These are phyloP conservation scores for Vachellia collinsii DNA, from an alignment of 306 rosid genomes.

Conservation along the genomic window DNA sequence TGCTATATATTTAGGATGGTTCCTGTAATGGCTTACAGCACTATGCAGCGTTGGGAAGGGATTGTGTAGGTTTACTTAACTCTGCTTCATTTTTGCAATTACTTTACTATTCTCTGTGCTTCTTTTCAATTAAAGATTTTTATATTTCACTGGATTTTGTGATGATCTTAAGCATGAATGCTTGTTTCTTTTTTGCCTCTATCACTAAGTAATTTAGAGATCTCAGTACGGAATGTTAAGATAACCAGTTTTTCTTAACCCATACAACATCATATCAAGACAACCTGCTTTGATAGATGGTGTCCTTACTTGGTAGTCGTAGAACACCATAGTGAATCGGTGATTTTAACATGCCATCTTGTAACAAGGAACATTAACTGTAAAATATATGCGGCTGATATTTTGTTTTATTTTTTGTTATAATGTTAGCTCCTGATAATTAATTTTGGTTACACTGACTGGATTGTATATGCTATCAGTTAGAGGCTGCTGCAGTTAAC, in stretches of 20 bases:
- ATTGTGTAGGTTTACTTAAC: slow-evolving; percentile 52
- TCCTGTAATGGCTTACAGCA: slow-evolving; percentile 94
- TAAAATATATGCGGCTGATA: not conserved
- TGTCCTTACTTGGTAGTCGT: not conserved
- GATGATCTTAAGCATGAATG: slow-evolving; percentile 15
- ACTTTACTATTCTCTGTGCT: slow-evolving; percentile 31
- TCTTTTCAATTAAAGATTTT: slow-evolving; percentile 40
- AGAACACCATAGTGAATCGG: not conserved
- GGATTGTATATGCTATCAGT: slow-evolving; percentile 47
- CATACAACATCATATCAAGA: not conserved
- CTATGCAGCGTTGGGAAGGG: slow-evolving; percentile 89
- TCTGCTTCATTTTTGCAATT: slow-evolving; percentile 20
- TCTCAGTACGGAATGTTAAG: slow-evolving; percentile 13
- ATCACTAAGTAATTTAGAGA: not conserved
- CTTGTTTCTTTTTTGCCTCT: not conserved
- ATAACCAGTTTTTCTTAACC: not conserved
- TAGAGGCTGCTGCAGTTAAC: slow-evolving; percentile 90
- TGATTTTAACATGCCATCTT: not conserved
- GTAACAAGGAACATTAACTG: not conserved
- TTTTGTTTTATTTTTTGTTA: not conserved
- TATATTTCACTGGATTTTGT: slow-evolving; percentile 9
- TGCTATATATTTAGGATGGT: slow-evolving; percentile 54
- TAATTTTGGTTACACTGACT: slow-evolving; percentile 30
- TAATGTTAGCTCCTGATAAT: slow-evolving; percentile 7
- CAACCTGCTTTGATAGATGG: not conserved